A percentile compares a stretch with the other conserved stretches of the same genome.
phyloP scores from a whole-genome alignment of 1,139 yeast genomes.

The Hanseniaspora uvarum region DNA sequence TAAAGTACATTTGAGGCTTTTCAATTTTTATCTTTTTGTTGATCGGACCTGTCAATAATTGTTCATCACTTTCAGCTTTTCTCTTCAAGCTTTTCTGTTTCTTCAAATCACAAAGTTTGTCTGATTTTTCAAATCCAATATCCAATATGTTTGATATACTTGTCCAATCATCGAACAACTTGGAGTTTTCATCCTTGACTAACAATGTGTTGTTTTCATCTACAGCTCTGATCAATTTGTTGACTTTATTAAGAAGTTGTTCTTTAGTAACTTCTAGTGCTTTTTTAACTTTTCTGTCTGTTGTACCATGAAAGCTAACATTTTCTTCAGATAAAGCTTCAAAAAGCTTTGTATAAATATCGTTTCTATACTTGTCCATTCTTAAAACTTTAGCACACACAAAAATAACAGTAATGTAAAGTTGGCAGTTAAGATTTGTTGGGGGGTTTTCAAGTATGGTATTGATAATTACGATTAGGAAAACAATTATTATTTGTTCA shows the following conservation, averaged over 20 bases:
- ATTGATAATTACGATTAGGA: not conserved
- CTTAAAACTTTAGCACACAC: not conserved
- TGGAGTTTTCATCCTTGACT: slow-evolving; percentile 36
- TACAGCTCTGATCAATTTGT: slow-evolving; percentile 41
- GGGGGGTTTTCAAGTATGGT: not conserved
- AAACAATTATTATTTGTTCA: not conserved
- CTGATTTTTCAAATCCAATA: slow-evolving; percentile 62
- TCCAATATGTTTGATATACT: slow-evolving; percentile 56
- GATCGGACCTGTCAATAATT: slow-evolving; percentile 22
- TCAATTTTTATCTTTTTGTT: slow-evolving; percentile 34
- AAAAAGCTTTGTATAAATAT: slow-evolving; percentile 3
- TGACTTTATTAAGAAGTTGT: slow-evolving; percentile 44
- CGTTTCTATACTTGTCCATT: slow-evolving; percentile 3
- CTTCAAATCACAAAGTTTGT: slow-evolving; percentile 48
- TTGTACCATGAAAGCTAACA: slow-evolving; percentile 57
- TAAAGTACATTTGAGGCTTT: slow-evolving; percentile 68
- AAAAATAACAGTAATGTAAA: not conserved
- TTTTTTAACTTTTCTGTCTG: slow-evolving; percentile 45
- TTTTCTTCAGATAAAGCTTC: slow-evolving; percentile 70
- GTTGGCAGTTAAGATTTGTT: not conserved
- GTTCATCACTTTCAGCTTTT: slow-evolving; percentile 20
- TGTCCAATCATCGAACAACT: slow-evolving; percentile 48
- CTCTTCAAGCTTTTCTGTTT: slow-evolving; percentile 23
- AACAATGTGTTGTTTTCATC: slow-evolving; percentile 32
- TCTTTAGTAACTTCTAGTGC: slow-evolving; percentile 39